Base-by-base conservation (phyloP, 345 rosid species). In the Lepidium sativum region DNA sequence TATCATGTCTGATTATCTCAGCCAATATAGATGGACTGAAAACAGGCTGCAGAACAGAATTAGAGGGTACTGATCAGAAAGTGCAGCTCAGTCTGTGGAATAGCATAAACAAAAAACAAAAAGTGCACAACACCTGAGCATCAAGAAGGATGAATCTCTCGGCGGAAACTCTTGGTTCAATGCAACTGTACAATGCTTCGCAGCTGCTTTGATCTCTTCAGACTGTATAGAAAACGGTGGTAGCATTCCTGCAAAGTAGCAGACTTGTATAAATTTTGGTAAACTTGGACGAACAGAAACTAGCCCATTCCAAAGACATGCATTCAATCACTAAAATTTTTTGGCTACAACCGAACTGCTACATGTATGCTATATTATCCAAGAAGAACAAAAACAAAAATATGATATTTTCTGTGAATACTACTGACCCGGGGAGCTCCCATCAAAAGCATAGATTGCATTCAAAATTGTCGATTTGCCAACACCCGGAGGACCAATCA, bases 401-500 rank as follows among this genome's bases (percentile, higher is more conserved):
- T 39, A 20, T 45, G 29, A 45, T 10, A 10, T 20, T 45, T 20
- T 6, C 0, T 9, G 5, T 16, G 54, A 11, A 17, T 17, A 71
- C n/a, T n/a, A n/a, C 78, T 42, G 41, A 88, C 95, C 96, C 20
- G 88, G n/a, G 15, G 92, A 86, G 72, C 55, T 78, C 8, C 80
- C 82, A 73, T 85, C 91, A 68, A 82, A 83, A 50, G 94, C 89
- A 65, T 89, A 89, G 60, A 89, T 83, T 65, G 85, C 84, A 71
- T 89, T 86, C 94, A 86, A 78, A 59, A 89, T 81, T 3, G 87
- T 83, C 3, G 96, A 89, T 72, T 89, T 89, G 49, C 96, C 94
- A 11, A 73, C 94, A 25, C 96, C 96, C 1, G 85, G 76, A 3
- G 83, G 86, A 34, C 96, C 94, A 27, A 89, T 86, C 71, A 89